Percentiles rank a stretch among this genome's conserved stretches.
phyloP scores from a whole-genome alignment of 345 rosid genomes.

The Eucalyptus marginata region DNA sequence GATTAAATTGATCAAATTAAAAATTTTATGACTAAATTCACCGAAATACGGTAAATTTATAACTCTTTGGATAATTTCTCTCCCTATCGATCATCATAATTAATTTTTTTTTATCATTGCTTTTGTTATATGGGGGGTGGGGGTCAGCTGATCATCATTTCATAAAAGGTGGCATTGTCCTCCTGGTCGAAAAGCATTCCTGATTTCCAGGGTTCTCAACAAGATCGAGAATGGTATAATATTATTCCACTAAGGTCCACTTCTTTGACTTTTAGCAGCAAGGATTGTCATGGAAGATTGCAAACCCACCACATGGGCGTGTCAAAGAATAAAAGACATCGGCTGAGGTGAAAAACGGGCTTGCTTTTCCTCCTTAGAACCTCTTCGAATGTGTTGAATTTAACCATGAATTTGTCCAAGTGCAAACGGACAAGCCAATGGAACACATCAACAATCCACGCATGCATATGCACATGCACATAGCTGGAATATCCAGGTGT shows the following conservation, averaged over 20 bases:
- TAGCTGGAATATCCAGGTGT: background rate
- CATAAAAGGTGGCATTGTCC: background rate
- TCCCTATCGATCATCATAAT: background rate
- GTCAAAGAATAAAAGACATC: background rate
- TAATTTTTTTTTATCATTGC: background rate
- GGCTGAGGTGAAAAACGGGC: background rate
- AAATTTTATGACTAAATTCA: too few relatives aligned
- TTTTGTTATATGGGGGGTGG: background rate
- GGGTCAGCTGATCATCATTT: background rate
- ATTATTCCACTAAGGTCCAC: background rate
- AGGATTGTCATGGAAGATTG: background rate
- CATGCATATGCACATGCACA: background rate
- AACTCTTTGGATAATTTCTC: background rate
- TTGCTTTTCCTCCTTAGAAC: background rate
- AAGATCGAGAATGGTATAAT: background rate
- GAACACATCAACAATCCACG: background rate
- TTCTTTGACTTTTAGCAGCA: conserved; percentile 13
- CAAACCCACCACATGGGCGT: background rate
- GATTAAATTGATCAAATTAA: too few relatives aligned
- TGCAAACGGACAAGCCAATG: background rate
- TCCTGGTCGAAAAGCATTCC: background rate
- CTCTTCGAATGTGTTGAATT: background rate
- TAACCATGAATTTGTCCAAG: background rate
- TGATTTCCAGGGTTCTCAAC: background rate
- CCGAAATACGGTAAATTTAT: too few relatives aligned